These are phyloP conservation scores for Pisolithus albus DNA, from an alignment of 768 basidiomycete species.

Conservation along the genomic window DNA sequence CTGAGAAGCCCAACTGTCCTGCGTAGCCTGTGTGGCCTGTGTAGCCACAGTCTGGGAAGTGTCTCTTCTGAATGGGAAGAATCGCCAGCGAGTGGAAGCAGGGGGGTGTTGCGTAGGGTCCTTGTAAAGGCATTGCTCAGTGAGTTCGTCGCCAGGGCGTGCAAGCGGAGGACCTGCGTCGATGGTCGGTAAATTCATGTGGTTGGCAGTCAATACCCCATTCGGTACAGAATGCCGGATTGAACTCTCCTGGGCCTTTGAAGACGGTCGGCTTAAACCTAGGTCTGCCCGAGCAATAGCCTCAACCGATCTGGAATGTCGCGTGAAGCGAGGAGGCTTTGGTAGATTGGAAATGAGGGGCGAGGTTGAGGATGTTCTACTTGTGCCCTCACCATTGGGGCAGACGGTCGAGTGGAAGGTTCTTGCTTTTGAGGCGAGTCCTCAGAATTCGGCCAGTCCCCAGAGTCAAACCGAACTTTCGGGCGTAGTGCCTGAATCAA, in stretches of 20 bases:
- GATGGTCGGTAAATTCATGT: constrained; percentile 3
- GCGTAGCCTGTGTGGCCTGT: constrained; percentile 12
- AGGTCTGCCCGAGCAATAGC: constrained; percentile 8
- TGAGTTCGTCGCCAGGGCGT: constrained; percentile 8
- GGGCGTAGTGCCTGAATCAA: constrained; percentile 53
- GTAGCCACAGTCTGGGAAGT: constrained; percentile 23
- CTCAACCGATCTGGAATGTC: constrained; percentile 24
- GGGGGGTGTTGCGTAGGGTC: constrained; percentile 19
- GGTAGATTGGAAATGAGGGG: constrained; percentile 17
- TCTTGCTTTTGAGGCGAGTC: constrained; percentile 17
- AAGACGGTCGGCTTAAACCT: constrained; percentile 6
- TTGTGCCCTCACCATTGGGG: constrained; percentile 6
- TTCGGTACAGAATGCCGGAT: constrained; percentile 13
- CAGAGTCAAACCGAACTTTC: constrained; percentile 33
- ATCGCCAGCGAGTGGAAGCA: constrained; percentile 40
- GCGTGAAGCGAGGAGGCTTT: constrained; percentile 13
- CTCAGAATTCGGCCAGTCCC: constrained; percentile 25
- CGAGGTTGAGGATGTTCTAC: constrained; percentile 8
- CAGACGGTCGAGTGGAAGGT: constrained; percentile 12
- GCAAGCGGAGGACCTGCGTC: constrained; percentile 9
- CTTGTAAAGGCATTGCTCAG: constrained; percentile 24
- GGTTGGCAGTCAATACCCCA: constrained; percentile 2
- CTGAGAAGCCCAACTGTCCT: constrained; percentile 17
- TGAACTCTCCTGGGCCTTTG: constrained; percentile 9
- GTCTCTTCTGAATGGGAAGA: constrained; percentile 43